Evolutionary conservation across 169 alveolate species (phyloP), one percentile per base, ranked within the genome.

Genomic region (Babesia ovata): DNA sequence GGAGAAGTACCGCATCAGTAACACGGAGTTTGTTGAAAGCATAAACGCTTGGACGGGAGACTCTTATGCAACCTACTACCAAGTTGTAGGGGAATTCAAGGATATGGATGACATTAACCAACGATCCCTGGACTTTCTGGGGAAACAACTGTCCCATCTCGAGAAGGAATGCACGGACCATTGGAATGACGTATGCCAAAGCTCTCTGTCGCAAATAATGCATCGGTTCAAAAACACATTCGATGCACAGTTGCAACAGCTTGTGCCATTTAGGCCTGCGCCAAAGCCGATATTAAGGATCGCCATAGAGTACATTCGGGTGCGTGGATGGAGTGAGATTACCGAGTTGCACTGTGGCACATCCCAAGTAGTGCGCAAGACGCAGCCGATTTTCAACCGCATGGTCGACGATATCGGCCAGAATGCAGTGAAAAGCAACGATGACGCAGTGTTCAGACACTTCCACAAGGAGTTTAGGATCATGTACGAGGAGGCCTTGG

Each of bases 71-170:
- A 33, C 63, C n/a, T 53, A 45, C 66, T 42, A 69, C 57, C 28
- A 53, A 4, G 63, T 52, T 21, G 50, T 81, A 26, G 88, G 81
- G 12, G 88, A 81, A 42, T 81, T 81, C 49, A 72, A 63, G 56
- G 39, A 56, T 0, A 36, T 81, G 19, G 79, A 81, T 26, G 26
- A 44, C 24, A 45, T 72, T 21, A 58, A 28, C 54, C 13, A 62
- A 0, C 29, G 46, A 44, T 17, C 69, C 45, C 26, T 62, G 50
- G 29, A 17, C 22, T 61, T 69, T 44, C 53, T 81, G 67, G 24
- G 22, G 21, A 65, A 52, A 39, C 67, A 57, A 52, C 19, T 81
- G 2, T 16, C 53, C 10, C 52, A 58, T 66, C 53, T 62, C n/a
- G 69, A n/a, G 9, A 54, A 56, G 44, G 71, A 63, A 29, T 8